These are phyloP conservation scores for Ceratopteris richardii DNA, from an alignment of 75 land plant species.

Conservation along the genomic window DNA sequence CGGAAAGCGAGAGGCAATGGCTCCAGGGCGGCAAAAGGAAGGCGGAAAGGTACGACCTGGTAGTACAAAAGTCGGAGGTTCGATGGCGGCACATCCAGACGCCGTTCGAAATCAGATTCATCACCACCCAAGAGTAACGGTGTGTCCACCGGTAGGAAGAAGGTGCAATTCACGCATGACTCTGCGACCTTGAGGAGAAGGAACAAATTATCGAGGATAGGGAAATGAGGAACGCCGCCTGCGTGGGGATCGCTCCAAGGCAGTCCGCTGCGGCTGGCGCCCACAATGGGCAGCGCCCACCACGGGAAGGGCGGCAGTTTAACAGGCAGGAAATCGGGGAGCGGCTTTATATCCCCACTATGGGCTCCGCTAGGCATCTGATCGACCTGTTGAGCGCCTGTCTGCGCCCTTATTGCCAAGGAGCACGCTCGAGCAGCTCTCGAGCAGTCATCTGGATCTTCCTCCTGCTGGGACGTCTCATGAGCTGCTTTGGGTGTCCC, in stretches of 20 bases:
- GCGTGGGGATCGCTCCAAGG: neutral
- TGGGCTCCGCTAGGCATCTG: too few species aligned
- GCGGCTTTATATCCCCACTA: too few species aligned
- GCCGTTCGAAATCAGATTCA: neutral
- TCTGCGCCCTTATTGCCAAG: too few species aligned
- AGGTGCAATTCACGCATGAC: slow-evolving; percentile 4
- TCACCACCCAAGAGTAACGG: neutral
- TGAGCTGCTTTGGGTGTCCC: too few species aligned
- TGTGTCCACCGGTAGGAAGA: neutral
- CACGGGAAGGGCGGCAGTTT: neutral
- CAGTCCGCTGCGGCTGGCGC: neutral
- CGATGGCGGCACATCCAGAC: neutral
- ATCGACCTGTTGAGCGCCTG: too few species aligned
- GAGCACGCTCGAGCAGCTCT: too few species aligned
- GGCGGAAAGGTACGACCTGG: neutral
- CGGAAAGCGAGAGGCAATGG: slow-evolving; percentile 2
- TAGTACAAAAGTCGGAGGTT: slow-evolving; percentile 1
- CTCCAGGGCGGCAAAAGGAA: neutral
- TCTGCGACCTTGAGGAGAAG: neutral
- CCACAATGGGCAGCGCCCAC: slow-evolving; percentile 1
- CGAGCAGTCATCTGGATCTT: too few species aligned
- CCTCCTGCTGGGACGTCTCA: too few species aligned
- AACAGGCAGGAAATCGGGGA: neutral
- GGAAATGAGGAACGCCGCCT: slow-evolving; percentile 2
- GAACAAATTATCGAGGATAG: neutral